Evolutionary conservation across 495 filamentous ascomycete species (phyloP), one percentile per base, ranked within the genome.

Genomic region (Aspergillus sparsus): DNA sequence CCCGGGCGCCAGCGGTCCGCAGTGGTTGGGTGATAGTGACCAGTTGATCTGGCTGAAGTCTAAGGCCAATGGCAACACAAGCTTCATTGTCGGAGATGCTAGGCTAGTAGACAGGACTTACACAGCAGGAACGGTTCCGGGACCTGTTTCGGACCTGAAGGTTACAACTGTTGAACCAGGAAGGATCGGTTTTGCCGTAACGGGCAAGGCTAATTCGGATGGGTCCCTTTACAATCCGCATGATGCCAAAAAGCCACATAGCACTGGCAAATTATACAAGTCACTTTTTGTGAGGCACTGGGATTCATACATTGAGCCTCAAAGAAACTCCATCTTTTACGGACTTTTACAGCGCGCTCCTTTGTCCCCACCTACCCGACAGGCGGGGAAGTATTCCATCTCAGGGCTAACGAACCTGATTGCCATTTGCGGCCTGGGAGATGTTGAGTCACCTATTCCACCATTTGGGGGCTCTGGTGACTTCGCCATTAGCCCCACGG

Each of bases 81-180:
- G 73, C 50, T 77, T 92, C 31, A 72, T 87, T 21, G 70, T 84
- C 32, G 87, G 78, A 45, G 81, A 81, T 78, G 83, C 80, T 5
- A 79, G 80, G 16, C 74, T 83, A 53, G 75, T 77, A 6, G 80
- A 79, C 49, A 79, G 70, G 62, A 87, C 80, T 18, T 85, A 87
- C 45, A 82, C 84, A 8, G 87, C 85, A 8, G 84, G 83, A 0
- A 80, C 76, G 1, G 83, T 97, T 59, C 78, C 85, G 34, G 90
- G 83, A 5, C 78, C 85, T 0, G 79, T 93, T 4, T 86, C 81
- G n/a, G 89, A 93, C 65, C 71, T 97, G 46, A 96, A 93, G 62
- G 70, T 88, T 36, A 85, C 81, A 34, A 67, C 76, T 15, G 73
- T 92, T 16, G 76, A 84, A 6, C 74, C 85, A 2, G 83, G 82